Conservation (phyloP, 2,329 filamentous ascomycete species). For the Sporothrix mexicana region DNA sequence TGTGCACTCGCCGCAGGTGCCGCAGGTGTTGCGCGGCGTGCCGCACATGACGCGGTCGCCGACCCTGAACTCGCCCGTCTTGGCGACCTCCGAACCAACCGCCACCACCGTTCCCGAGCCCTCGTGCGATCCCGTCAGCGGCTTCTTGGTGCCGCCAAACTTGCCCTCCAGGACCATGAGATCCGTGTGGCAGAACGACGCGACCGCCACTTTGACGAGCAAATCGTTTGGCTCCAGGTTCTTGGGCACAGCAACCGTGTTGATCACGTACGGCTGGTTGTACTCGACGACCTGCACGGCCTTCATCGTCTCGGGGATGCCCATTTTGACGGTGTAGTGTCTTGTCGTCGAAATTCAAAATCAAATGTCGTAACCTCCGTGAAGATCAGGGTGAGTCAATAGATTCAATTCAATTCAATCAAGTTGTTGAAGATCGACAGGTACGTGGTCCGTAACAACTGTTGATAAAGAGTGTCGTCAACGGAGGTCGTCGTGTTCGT, state of each 20-base stretch:
- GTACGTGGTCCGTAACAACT: neutral
- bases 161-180: constrained; percentile 58
- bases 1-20: constrained; percentile 58
- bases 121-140: constrained; percentile 63
- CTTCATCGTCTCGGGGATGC: constrained; percentile 20
- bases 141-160: constrained; percentile 49
- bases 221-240: constrained; percentile 58
- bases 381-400: too few relatives aligned
- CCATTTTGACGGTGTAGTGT: neutral
- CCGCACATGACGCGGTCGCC: constrained; percentile 64
- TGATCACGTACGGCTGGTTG: constrained; percentile 21
- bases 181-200: constrained; percentile 68
- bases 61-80: constrained; percentile 45
- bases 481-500: neutral
- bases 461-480: neutral
- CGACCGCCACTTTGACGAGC: constrained; percentile 65
- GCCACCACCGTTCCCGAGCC: constrained; percentile 62
- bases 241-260: constrained; percentile 49
- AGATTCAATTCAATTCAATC: neutral
- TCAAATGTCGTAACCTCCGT: too few relatives aligned
- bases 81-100: constrained; percentile 47
- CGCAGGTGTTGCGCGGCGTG: constrained; percentile 59
- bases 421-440: neutral
- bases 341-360: neutral
- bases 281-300: constrained; percentile 28